Base-by-base conservation (phyloP, 1,284 basidiomycete species). In the Trichosporon inkin region DNA sequence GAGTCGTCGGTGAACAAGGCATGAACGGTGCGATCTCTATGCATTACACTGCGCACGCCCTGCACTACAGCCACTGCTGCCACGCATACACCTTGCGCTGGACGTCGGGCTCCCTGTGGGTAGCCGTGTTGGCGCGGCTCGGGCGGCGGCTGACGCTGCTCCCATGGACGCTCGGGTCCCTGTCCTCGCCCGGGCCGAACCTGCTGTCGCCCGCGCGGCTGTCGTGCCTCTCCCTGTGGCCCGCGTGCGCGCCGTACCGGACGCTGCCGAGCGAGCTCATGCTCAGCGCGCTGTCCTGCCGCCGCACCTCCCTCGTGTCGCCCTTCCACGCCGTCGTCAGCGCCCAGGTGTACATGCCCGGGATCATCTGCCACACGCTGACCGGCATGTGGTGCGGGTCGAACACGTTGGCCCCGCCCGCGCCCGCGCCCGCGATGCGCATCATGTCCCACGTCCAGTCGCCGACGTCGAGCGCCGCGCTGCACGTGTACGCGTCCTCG, bases 321-420 rank as follows among this genome's bases (percentile, higher is more conserved):
- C 60, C 62, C 13, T 53, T 60, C 62, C 62, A 63, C 38, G 62
- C 62, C 8, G 58, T 63, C 6, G 60, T 64, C 3, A 64, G 53
- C 13, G 63, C 63, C 63, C 63, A 64, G 2, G 63, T 62, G 17
- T 64, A 64, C 60, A 62, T 62, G 17, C 57, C 55, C 36, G 63
- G 63, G 22, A 64, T 62, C 52, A 64, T 57, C 57, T 59, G 57
- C 63, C 63, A 64, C 7, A 62, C 58, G 2, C 54, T 44, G 13
- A 62, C 58, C 16, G 63, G 63, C 63, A 64, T 64, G 40, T 60
- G 56, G 49, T 63, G 62, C n/a, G 62, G 62, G 49, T 63, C 58
- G 32, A 63, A 63, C 11, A 63, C 62, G 49, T 63, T 63, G 1
- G 62, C 62, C 39, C 47, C 53, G 2, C 53, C 53, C 8, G 34